phyloP scores from a whole-genome alignment of 345 rosid species.

The Crucihimalaya himalaica region DNA sequence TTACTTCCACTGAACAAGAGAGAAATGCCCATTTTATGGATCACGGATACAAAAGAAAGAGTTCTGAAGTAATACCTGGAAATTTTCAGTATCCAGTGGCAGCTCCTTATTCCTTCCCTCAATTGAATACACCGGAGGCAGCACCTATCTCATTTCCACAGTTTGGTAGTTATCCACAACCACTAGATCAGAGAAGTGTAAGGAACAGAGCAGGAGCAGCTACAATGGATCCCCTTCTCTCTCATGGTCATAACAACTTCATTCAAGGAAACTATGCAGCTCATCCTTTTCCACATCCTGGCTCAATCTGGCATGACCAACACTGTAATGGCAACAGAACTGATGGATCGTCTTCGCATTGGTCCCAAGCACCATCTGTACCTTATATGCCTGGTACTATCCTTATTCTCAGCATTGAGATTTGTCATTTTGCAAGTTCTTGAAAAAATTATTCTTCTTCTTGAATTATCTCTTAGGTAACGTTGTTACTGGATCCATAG shows the following conservation, averaged over 20 bases:
- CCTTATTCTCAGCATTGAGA: slow-evolving; percentile 14
- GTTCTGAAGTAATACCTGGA: slow-evolving; percentile 52
- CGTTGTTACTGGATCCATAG: slow-evolving; percentile 49
- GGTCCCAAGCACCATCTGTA: slow-evolving; percentile 57
- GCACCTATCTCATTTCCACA: slow-evolving; percentile 49
- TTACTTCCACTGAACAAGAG: slow-evolving; percentile 55
- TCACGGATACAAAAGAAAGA: slow-evolving; percentile 67
- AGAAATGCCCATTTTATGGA: slow-evolving; percentile 55
- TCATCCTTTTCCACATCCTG: slow-evolving; percentile 49
- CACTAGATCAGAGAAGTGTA: slow-evolving; percentile 54
- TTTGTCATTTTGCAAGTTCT: slow-evolving; percentile 2
- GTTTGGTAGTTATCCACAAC: slow-evolving; percentile 37
- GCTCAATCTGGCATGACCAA: slow-evolving; percentile 56
- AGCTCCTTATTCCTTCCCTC: slow-evolving; percentile 46
- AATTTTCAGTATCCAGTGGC: slow-evolving; percentile 53
- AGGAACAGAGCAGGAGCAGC: slow-evolving; percentile 59
- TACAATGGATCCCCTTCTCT: slow-evolving; percentile 56
- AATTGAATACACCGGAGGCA: slow-evolving; percentile 47
- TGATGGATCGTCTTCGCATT: slow-evolving; percentile 56
- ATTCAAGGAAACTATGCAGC: slow-evolving; percentile 38
- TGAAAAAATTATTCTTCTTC: slow-evolving; percentile 8
- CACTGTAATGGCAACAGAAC: slow-evolving; percentile 37
- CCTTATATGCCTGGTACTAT: slow-evolving; percentile 70
- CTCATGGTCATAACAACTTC: slow-evolving; percentile 49
- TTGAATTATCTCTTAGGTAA: slow-evolving; percentile 39